phyloP scores from a whole-genome alignment of 163 green algal genomes.

The Chlamydomonas reinhardtii region DNA sequence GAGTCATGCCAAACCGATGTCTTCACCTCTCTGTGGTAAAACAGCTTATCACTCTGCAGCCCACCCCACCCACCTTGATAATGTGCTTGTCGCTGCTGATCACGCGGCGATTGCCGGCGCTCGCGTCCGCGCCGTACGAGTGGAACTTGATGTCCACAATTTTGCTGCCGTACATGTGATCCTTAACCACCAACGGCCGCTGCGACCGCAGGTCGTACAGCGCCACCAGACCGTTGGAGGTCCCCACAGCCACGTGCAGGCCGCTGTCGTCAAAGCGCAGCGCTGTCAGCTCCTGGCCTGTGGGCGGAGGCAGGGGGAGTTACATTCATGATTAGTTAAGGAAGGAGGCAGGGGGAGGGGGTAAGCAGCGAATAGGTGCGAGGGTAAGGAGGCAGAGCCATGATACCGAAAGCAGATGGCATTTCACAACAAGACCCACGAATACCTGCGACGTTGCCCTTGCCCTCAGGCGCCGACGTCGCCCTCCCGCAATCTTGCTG shows the following conservation, averaged over 20 bases:
- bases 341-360: background rate
- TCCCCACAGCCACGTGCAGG: constrained; percentile 92
- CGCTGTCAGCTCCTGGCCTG: constrained; percentile 84
- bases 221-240: constrained; percentile 86
- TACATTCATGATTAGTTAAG: too few relatives aligned
- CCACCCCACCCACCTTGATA: constrained; percentile 78
- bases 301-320: constrained; percentile 16
- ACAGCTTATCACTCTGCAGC: too few relatives aligned
- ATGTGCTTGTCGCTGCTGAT: constrained; percentile 93
- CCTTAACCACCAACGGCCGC: constrained; percentile 88
- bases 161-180: constrained; percentile 91
- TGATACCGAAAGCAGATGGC: too few relatives aligned
- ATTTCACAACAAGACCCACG: too few relatives aligned
- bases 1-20: too few relatives aligned
- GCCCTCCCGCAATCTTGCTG: too few relatives aligned
- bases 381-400: background rate
- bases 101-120: constrained; percentile 54
- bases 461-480: too few relatives aligned
- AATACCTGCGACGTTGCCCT: too few relatives aligned
- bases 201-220: constrained; percentile 95
- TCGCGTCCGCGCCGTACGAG: constrained; percentile 46
- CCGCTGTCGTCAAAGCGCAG: constrained; percentile 90
- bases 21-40: too few relatives aligned
- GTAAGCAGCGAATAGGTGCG: background rate
- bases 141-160: constrained; percentile 98